Percentiles rank a stretch among this genome's conserved stretches.
phyloP scores from a whole-genome alignment of 2,329 filamentous ascomycete species.

The Lachnellula subtilissima region DNA sequence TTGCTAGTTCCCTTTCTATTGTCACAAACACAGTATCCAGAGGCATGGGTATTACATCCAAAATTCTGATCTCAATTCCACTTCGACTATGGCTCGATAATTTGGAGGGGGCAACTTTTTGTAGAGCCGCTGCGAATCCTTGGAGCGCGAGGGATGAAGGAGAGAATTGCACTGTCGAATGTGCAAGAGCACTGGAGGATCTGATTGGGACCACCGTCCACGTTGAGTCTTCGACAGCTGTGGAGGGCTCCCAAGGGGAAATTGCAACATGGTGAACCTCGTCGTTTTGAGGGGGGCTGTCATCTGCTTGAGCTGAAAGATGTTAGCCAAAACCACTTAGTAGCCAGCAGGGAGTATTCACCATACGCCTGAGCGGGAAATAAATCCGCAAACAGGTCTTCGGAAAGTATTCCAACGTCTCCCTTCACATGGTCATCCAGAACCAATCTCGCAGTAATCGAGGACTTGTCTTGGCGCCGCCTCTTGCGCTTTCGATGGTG shows the following conservation, averaged over 20 bases:
- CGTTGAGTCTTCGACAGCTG: conserved; percentile 53
- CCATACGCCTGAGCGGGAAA: conserved; percentile 58
- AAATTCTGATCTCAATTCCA: conserved; percentile 76
- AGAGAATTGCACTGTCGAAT: conserved; percentile 76
- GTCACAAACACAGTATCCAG: conserved; percentile 85
- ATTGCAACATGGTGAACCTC: conserved; percentile 63
- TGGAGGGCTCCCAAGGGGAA: conserved; percentile 64
- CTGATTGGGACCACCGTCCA: conserved; percentile 85
- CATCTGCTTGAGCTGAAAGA: conserved; percentile 18
- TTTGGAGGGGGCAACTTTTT: conserved; percentile 70
- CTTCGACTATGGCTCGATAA: conserved; percentile 66
- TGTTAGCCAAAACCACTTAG: conserved; percentile 10
- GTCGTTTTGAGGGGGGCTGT: conserved; percentile 27
- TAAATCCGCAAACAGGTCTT: conserved; percentile 78
- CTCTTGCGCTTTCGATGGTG: conserved; percentile 40
- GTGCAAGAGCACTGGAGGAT: conserved; percentile 57
- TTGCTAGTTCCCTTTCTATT: conserved; percentile 74
- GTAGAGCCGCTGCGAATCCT: conserved; percentile 69
- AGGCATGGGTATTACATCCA: conserved; percentile 74
- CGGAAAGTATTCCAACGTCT: conserved; percentile 79
- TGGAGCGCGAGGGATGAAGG: conserved; percentile 69
- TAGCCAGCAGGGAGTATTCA: conserved; percentile 25
- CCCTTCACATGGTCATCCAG: conserved; percentile 82
- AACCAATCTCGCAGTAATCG: conserved; percentile 73
- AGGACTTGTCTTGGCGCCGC: conserved; percentile 63